Evolutionary conservation across 371 early-diverging fungal species (phyloP), one percentile per base, ranked within the genome.

Genomic region (Massospora cicadina): DNA sequence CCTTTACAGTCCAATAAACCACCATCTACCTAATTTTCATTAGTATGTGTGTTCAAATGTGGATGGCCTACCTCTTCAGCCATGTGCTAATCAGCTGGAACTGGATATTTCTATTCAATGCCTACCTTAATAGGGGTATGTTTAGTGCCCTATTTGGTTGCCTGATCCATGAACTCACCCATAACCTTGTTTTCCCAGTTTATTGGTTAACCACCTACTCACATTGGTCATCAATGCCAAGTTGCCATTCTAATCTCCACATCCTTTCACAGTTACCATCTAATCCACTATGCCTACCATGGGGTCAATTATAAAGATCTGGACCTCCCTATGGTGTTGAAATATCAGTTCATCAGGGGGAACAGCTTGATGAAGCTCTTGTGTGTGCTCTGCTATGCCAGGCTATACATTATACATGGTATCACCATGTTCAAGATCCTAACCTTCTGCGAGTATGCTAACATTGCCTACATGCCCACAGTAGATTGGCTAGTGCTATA

Each of bases 241-340:
- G 63, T 78, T 95, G 60, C 85, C 88, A 0, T 82, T 87, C 12
- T 90, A 7, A 81, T 91, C 33, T 79, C 88, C 23, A 79, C 82
- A 68, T 87, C 90, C 10, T 91, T 90, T 76, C 86, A 92, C 65
- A 83, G 94, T 5, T 95, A 94, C 73, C 98, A 98, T 73, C 81
- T 95, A 58, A 91, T 93, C 71, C 98, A 98, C 73, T 97, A 98
- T 75, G 84, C 89, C 10, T 94, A 85, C 80, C 93, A 91, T 73
- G 98, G 97, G 54, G 94, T 95, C 13, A 81, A 85, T 24, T 95
- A 91, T n/a, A 83, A 83, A 69, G 98, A 98, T 69, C 91, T 94
- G 55, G 98, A 98, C 70, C 80, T 98, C 31, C 98, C 97, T 2
- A 74, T 92, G 26, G 84, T 87, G 43, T 84, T 90, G 82, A 93